Base-by-base conservation (phyloP, 169 alveolate genomes). In the Plasmodium sp. region DNA sequence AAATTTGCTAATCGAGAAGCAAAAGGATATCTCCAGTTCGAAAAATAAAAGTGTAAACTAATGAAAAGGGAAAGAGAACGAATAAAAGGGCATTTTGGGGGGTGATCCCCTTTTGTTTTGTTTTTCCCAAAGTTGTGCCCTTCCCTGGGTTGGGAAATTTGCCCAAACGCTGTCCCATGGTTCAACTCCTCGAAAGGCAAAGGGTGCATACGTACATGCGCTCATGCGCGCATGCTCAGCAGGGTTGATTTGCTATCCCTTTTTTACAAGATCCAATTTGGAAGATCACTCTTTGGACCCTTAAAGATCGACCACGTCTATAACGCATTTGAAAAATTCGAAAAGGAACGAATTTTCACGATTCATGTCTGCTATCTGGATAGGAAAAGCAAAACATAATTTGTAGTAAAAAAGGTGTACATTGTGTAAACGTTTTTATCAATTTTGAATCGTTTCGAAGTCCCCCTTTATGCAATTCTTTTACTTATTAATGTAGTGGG, bases 1-100 rank as follows among this genome's bases (percentile, higher is more conserved):
- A 90, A 48, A 73, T 36, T 82, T 84, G 45, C 83, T 94, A 77
- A 84, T 62, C 62, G 85, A 84, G 36, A 88, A 80, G 41, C 84
- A 92, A 27, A 81, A 95, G 86, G 43, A 85, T 83, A 18, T 96
- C 92, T 71, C 88, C 86, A 48, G 96, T 96, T 31, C 93, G 93
- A 96, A 93, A 95, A 82, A 95, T 82, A 84, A 94, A 92, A 73
- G 48, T 79, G 51, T 73, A 95, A 84, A 81, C 48, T 73, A 62
- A 56, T 18, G 45, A 84, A 75, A 67, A 58, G 58, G 34, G 56
- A 22, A 75, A 77, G 72, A 22, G 58, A 72, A 93, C 12, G 41
- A 48, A 83, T 62, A 33, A 51, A 33, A 51, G 77, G 34, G 39
- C 43, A 22, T 22, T 67, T 67, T 67, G 2, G 39, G 33, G 39